These are phyloP conservation scores for Ustilago lituana DNA, from an alignment of 1,284 basidiomycete genomes.

Conservation along the genomic window DNA sequence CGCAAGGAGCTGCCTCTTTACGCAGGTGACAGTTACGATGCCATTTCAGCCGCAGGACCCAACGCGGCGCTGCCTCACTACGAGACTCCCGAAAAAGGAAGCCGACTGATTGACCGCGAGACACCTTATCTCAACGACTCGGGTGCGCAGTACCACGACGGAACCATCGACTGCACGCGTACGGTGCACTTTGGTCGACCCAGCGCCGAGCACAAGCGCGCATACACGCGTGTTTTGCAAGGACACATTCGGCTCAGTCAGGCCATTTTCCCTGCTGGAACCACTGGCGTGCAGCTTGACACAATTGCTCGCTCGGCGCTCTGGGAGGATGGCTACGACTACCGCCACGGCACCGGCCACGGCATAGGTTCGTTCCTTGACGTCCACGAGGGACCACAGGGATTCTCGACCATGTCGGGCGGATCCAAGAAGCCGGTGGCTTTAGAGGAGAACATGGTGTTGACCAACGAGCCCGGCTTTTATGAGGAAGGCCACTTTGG, in stretches of 20 bases:
- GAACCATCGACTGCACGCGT: constrained; percentile 64
- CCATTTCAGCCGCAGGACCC: constrained; percentile 60
- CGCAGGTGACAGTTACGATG: constrained; percentile 62
- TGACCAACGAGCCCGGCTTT: constrained; percentile 63
- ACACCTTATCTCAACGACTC: constrained; percentile 63
- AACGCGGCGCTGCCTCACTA: constrained; percentile 65
- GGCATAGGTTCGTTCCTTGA: constrained; percentile 60
- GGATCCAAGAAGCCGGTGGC: constrained; percentile 47
- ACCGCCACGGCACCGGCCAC: constrained; percentile 61
- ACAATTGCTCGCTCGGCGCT: constrained; percentile 56
- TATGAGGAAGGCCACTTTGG: constrained; percentile 64
- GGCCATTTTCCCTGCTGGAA: constrained; percentile 58
- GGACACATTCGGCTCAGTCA: constrained; percentile 57
- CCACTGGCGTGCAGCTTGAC: constrained; percentile 59
- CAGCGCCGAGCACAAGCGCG: constrained; percentile 57
- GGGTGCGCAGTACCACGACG: constrained; percentile 62
- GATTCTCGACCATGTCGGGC: constrained; percentile 55
- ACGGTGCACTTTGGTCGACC: constrained; percentile 64
- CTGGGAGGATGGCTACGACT: constrained; percentile 61
- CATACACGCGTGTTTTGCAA: constrained; percentile 62
- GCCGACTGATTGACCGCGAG: constrained; percentile 52
- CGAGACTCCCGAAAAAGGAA: constrained; percentile 57
- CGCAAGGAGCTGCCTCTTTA: constrained; percentile 49
- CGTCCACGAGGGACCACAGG: constrained; percentile 62
- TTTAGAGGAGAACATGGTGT: constrained; percentile 52